Percentiles rank a stretch among this genome's conserved stretches.
Conservation (phyloP, 164 flowering plant genomes). For the Taxillus chinensis region DNA sequence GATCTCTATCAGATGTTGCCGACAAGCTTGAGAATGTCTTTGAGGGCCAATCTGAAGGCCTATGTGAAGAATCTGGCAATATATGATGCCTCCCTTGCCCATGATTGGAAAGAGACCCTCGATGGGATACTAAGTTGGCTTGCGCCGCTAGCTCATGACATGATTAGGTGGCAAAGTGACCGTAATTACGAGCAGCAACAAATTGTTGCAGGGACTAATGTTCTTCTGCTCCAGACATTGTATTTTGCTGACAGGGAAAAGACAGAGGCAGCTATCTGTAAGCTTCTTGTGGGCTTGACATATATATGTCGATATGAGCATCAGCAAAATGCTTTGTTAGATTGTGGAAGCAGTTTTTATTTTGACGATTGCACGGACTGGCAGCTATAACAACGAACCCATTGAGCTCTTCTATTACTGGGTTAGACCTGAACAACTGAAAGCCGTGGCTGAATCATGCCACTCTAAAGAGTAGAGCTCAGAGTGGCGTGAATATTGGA, state of each 20-base stretch:
- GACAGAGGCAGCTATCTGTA: conserved; percentile 73
- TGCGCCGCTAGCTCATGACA: conserved; percentile 86
- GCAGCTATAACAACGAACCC: conserved; percentile 43
- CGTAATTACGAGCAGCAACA: conserved; percentile 91
- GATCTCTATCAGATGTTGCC: conserved; percentile 97
- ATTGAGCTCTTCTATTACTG: conserved; percentile 16
- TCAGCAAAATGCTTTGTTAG: conserved; percentile 87
- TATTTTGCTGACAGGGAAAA: conserved; percentile 80
- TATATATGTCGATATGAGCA: conserved; percentile 94
- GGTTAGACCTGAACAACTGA: neutral
- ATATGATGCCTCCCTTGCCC: conserved; percentile 90
- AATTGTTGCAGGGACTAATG: conserved; percentile 60
- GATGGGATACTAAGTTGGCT: conserved; percentile 71
- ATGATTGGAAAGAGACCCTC: conserved; percentile 81
- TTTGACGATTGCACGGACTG: conserved; percentile 80
- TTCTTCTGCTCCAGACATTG: conserved; percentile 83
- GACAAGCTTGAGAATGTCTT: conserved; percentile 58
- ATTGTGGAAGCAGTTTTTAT: conserved; percentile 89
- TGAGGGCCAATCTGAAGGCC: conserved; percentile 57
- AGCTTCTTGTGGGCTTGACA: conserved; percentile 83
- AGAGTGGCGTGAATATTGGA: conserved; percentile 15
- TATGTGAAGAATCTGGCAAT: conserved; percentile 65
- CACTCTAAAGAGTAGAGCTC: conserved; percentile 12
- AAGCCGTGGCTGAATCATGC: conserved; percentile 4
- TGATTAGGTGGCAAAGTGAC: conserved; percentile 98